Evolutionary conservation across 2,329 filamentous ascomycete species (phyloP), one percentile per base, ranked within the genome.

Genomic region (Pyricularia pennisetigena): DNA sequence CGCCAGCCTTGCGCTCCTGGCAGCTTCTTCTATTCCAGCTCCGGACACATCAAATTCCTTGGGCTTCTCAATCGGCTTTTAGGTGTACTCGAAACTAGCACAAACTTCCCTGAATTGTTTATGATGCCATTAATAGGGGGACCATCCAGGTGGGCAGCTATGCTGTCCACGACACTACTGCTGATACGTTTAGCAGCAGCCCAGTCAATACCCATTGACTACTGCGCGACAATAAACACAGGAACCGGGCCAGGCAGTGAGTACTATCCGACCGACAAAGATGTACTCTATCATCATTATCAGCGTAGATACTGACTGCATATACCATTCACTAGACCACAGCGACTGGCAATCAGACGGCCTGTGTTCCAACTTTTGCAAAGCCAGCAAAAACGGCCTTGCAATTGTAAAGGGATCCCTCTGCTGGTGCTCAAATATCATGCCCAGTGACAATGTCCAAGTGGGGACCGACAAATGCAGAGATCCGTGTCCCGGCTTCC

Each of bases 401-500:
- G 90, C 89, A 71, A 81, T 94, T 65, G 80, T 93, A 1, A 85
- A 92, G 72, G 82, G 78, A 20, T 80, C 86, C 35, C 77, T 82
- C 67, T 94, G 91, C 75, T 94, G 90, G 90, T 94, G 91, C 76
- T 89, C 89, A 54, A 84, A 93, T 75, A 88, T 88, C 73, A 82
- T 82, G 2, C 91, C 91, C 9, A 80, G 80, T 66, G 71, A 79
- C 35, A 74, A 74, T 24, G 76, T 75, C 35, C 75, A 81, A 68
- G 79, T 82, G 66, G 74, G 79, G 26, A 76, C 78, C 1, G 71
- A 70, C 41, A 72, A 83, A 26, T 94, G 91, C 78, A 77, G 82
- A 71, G 76, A 76, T 0, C 66, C 77, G 20, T 94, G 91, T 72
- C 90, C 90, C 9, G 91, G 90, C n/a, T 94, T 84, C 74, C 86